These are phyloP conservation scores for Mortierella hygrophila DNA, from an alignment of 192 early-diverging fungal genomes.

Conservation along the genomic window DNA sequence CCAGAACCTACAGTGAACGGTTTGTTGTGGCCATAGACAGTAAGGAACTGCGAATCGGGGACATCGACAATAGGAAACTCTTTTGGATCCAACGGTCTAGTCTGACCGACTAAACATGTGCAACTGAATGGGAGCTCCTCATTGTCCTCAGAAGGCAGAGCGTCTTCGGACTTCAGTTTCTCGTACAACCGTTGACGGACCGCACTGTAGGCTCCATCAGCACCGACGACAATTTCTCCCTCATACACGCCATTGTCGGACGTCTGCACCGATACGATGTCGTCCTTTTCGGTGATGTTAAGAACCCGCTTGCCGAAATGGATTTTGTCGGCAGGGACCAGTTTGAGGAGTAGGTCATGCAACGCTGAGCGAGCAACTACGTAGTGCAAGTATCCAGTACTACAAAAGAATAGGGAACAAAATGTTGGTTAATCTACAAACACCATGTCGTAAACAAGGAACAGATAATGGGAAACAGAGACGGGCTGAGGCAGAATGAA, in stretches of 20 bases:
- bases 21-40: conserved; percentile 3
- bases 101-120: conserved; percentile 19
- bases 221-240: conserved; percentile 46
- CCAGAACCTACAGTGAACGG: conserved; percentile 1
- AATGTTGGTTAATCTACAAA: too few relatives aligned
- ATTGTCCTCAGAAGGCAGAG: neutral
- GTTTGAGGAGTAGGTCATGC: conserved; percentile 3
- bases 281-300: conserved; percentile 7
- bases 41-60: neutral
- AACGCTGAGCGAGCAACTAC: conserved; percentile 10
- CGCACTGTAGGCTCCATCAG: conserved; percentile 40
- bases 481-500: neutral
- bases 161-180: neutral
- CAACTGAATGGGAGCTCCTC: conserved; percentile 4
- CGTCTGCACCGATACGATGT: conserved; percentile 21
- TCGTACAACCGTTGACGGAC: conserved; percentile 23
- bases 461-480: neutral
- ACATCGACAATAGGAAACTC: neutral
- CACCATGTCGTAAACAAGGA: neutral
- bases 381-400: neutral
- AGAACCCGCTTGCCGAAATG: conserved; percentile 29
- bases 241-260: conserved; percentile 8
- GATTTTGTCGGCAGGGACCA: conserved; percentile 11
- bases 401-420: neutral
- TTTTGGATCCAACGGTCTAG: conserved; percentile 4